Percentiles rank a stretch among this genome's conserved stretches.
phyloP scores from a whole-genome alignment of 2,329 filamentous ascomycete species.

The Sporothrix pseudoabietina region DNA sequence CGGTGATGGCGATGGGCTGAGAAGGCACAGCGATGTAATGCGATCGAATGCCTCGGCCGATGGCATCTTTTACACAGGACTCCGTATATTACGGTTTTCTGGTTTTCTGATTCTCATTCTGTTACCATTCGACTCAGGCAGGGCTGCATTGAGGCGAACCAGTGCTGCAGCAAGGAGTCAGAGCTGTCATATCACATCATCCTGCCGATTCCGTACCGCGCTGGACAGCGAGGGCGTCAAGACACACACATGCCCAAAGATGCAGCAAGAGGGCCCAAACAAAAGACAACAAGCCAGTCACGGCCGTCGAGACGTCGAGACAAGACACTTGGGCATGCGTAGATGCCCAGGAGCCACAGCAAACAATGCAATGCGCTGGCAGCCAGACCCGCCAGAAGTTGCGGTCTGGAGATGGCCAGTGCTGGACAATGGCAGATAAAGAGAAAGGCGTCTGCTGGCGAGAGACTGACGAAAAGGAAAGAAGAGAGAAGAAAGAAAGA shows the following conservation, averaged over 20 bases:
- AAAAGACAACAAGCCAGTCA: neutral
- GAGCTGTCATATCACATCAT: neutral
- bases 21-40: neutral
- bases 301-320: neutral
- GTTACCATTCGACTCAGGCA: neutral
- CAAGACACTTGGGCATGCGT: conserved; percentile 16
- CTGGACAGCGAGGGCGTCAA: neutral
- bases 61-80: neutral
- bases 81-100: neutral
- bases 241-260: neutral
- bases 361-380: conserved; percentile 26
- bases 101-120: neutral
- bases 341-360: conserved; percentile 2
- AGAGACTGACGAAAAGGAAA: neutral
- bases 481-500: neutral
- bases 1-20: neutral
- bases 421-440: conserved; percentile 18
- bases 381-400: conserved; percentile 23
- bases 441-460: conserved; percentile 4
- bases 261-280: neutral
- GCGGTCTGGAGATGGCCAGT: conserved; percentile 6
- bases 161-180: neutral
- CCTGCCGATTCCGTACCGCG: neutral
- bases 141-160: conserved; percentile 12
- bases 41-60: neutral